A percentile compares a stretch with the other conserved stretches of the same genome.
These are phyloP conservation scores for Cryptococcus jaspeensis DNA, from an alignment of 1,284 basidiomycete genomes.

Conservation along the genomic window DNA sequence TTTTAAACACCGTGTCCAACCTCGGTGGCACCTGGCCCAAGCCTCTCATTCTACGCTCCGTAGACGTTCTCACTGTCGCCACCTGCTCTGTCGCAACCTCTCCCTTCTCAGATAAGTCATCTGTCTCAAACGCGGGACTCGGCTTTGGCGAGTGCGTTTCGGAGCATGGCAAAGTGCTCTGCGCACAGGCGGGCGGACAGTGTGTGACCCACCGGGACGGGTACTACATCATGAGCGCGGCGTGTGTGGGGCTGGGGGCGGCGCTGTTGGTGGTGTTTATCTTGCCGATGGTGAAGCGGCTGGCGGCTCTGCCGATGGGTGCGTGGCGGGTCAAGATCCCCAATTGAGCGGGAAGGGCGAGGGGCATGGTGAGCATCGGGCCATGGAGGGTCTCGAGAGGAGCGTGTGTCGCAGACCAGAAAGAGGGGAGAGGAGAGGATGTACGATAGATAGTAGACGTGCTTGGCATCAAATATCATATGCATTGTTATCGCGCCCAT, in stretches of 20 bases:
- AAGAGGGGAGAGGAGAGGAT: not conserved
- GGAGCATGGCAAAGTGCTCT: slow-evolving; percentile 79
- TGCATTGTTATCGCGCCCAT: not conserved
- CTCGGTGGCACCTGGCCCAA: slow-evolving; percentile 98
- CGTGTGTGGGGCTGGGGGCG: slow-evolving; percentile 76
- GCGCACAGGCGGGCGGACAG: slow-evolving; percentile 70
- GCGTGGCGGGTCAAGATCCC: slow-evolving; percentile 51
- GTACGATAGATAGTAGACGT: not conserved
- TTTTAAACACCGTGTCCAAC: slow-evolving; percentile 95
- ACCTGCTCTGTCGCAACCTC: slow-evolving; percentile 65
- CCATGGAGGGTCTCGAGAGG: not conserved
- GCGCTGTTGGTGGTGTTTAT: slow-evolving; percentile 73
- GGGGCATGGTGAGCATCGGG: not conserved
- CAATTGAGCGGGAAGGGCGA: slow-evolving; percentile 7
- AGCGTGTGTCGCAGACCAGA: not conserved
- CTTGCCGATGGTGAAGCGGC: slow-evolving; percentile 74
- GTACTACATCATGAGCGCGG: slow-evolving; percentile 79
- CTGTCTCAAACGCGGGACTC: slow-evolving; percentile 55
- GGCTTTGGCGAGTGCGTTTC: slow-evolving; percentile 72
- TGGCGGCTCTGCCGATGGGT: slow-evolving; percentile 61
- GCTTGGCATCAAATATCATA: not conserved
- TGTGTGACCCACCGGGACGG: slow-evolving; percentile 87
- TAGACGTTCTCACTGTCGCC: slow-evolving; percentile 81
- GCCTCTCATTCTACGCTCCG: slow-evolving; percentile 60
- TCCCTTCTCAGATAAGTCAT: not conserved